A percentile compares a stretch with the other conserved stretches of the same genome.
Conservation (phyloP, 2,329 filamentous ascomycete species). For the Colletotrichum destructivum region DNA sequence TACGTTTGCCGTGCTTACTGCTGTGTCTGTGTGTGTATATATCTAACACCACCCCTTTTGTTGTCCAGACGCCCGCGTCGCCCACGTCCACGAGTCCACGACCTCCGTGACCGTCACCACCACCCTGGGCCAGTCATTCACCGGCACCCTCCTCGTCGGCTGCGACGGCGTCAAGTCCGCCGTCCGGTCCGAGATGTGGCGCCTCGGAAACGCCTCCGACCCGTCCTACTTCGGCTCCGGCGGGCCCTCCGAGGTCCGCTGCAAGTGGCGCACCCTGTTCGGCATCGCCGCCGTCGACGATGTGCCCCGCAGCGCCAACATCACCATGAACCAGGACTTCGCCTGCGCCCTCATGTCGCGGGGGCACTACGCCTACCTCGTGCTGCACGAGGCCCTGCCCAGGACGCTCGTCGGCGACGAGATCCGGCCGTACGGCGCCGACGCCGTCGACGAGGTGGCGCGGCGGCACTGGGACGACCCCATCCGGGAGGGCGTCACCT, state of each 20-base stretch:
- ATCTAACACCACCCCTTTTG: too few relatives aligned
- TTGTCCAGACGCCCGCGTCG: too few relatives aligned
- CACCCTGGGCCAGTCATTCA: not conserved
- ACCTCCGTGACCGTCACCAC: not conserved
- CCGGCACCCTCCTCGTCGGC: slow-evolving; percentile 44
- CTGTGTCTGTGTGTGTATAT: too few relatives aligned
- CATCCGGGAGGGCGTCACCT: too few relatives aligned
- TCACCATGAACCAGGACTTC: slow-evolving; percentile 2
- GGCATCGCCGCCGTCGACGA: slow-evolving; percentile 1
- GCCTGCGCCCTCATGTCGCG: slow-evolving; percentile 1
- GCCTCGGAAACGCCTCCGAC: slow-evolving; percentile 44
- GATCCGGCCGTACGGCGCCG: not conserved
- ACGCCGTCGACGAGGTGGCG: too few relatives aligned
- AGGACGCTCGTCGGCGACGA: slow-evolving; percentile 3
- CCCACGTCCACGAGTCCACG: too few relatives aligned
- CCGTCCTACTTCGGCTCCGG: slow-evolving; percentile 46
- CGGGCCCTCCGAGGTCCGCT: slow-evolving; percentile 8
- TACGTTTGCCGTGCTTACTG: too few relatives aligned
- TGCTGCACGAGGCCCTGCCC: not conserved
- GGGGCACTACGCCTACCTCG: not conserved
- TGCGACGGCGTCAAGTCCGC: slow-evolving; percentile 59
- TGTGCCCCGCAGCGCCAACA: slow-evolving; percentile 5
- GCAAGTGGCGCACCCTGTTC: not conserved
- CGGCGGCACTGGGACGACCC: too few relatives aligned
- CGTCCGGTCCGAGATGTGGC: slow-evolving; percentile 50